Evolutionary conservation across 225 moss, liverwort and hornwort species (phyloP).

Genomic region (Rhytidiadelphus loreus): DNA sequence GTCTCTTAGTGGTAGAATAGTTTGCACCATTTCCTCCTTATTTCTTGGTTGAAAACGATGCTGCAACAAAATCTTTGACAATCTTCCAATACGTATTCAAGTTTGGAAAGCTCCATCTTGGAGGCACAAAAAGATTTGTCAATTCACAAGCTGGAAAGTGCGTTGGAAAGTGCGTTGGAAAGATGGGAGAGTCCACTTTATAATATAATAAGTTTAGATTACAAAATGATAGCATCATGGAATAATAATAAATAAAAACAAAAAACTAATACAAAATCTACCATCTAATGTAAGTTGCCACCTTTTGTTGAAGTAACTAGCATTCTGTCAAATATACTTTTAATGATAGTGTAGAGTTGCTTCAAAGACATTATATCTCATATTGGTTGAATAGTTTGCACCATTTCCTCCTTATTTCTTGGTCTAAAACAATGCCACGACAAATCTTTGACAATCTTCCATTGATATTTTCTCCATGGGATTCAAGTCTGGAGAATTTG

Average conservation of each 20-base stretch:
- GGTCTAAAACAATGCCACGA: accelerated
- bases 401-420: background rate
- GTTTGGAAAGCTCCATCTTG: too few species aligned
- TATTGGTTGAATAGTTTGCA: background rate
- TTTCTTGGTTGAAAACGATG: background rate
- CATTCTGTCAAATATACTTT: background rate
- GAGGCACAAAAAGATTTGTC: too few species aligned
- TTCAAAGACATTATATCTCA: background rate
- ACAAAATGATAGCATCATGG: background rate
- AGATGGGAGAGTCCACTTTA: too few species aligned
- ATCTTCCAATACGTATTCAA: too few species aligned
- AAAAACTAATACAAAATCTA: background rate
- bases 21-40: background rate
- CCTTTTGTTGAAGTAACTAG: background rate
- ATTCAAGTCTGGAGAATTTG: background rate
- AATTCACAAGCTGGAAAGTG: too few species aligned
- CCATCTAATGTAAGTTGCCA: background rate
- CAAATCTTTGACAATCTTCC: background rate
- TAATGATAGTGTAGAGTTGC: background rate
- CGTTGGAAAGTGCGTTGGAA: too few species aligned
- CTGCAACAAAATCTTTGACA: background rate
- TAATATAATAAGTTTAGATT: background rate
- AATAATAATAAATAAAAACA: background rate
- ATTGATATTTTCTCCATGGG: background rate
- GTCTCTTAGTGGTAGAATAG: background rate